Evolutionary conservation across 2,329 filamentous ascomycete species (phyloP), one percentile per base, ranked within the genome.

Genomic region (Neocucurbitaria cava): DNA sequence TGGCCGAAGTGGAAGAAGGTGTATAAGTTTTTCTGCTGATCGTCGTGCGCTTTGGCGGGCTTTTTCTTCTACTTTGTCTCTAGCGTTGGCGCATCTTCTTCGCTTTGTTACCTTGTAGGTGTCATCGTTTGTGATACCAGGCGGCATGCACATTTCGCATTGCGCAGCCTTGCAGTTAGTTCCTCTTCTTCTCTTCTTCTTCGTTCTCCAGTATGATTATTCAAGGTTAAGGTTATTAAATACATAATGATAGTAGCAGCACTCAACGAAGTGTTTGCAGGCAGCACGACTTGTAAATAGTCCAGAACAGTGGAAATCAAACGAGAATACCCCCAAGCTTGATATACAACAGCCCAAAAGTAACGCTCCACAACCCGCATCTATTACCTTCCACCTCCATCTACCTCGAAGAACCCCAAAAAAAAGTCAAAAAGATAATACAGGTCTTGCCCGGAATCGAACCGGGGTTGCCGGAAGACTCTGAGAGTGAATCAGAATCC

Each of bases 1-100:
- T 82, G 79, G 79, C 79, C 80, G 10, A 68, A 39, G 51, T 82
- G 79, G 79, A 82, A 80, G 73, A 78, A 76, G 57, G 65, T 75
- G 4, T 82, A 81, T 64, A 82, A 81, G 60, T 78, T 77, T 54
- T 77, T 81, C 40, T 82, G 80, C 58, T 82, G 64, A 68, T 20
- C 28, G 30, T 28, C 7, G 6, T 18, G 24, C 41, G 26, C 24
- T 13, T 42, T 45, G 44, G 43, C 24, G 13, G 5, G 28, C 17
- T 21, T 36, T 31, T 46, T 17, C 41, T 15, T 38, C 31, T n/a
- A n/a, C n/a, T n/a, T n/a, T 55, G 58, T 36, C 61, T 54, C 58
- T 54, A 62, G 58, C 56, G 60, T 57, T 54, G 38, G 52, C 54
- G 57, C 52, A 58, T 52, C 40, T 58, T 52, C n/a, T 21, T 42